Conservation (phyloP, 495 filamentous ascomycete genomes). For the Xylaria bambusicola region DNA sequence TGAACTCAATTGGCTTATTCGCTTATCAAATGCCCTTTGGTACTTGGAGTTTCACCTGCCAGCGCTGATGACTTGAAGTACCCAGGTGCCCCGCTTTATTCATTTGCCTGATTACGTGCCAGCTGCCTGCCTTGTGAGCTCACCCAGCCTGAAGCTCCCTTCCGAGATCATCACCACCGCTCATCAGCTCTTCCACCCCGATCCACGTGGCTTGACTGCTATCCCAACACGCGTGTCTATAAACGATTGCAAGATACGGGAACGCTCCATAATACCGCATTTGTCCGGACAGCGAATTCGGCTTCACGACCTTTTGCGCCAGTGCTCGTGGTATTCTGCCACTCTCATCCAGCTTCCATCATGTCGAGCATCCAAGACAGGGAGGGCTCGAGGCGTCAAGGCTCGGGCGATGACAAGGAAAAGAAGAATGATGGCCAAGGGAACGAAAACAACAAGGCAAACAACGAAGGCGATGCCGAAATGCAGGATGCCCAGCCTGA, state of each 20-base stretch:
- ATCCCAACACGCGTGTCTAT: too few species aligned
- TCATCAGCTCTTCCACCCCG: too few species aligned
- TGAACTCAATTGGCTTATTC: not conserved
- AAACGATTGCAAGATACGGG: too few species aligned
- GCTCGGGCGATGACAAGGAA: conserved; percentile 62
- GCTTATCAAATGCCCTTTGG: too few species aligned
- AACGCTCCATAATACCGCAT: too few species aligned
- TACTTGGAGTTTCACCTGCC: too few species aligned
- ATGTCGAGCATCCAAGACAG: conserved; percentile 87
- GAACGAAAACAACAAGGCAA: conserved; percentile 63
- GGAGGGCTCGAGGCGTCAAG: conserved; percentile 72
- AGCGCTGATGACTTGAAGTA: too few species aligned
- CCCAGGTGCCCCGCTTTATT: conserved; percentile 20
- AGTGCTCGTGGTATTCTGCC: not conserved
- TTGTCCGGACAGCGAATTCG: not conserved
- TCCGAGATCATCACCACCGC: conserved; percentile 7
- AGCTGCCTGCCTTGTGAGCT: conserved; percentile 27
- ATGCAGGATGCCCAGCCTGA: conserved; percentile 80
- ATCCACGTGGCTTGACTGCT: too few species aligned
- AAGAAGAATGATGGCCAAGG: conserved; percentile 74
- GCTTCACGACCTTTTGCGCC: not conserved
- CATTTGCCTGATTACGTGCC: conserved; percentile 35
- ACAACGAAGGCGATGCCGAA: conserved; percentile 73
- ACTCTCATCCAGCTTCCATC: conserved; percentile 4
- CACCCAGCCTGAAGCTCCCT: conserved; percentile 10